Conservation (phyloP, 805 yeast genomes). For the Grigorovia yakushimaensis region DNA sequence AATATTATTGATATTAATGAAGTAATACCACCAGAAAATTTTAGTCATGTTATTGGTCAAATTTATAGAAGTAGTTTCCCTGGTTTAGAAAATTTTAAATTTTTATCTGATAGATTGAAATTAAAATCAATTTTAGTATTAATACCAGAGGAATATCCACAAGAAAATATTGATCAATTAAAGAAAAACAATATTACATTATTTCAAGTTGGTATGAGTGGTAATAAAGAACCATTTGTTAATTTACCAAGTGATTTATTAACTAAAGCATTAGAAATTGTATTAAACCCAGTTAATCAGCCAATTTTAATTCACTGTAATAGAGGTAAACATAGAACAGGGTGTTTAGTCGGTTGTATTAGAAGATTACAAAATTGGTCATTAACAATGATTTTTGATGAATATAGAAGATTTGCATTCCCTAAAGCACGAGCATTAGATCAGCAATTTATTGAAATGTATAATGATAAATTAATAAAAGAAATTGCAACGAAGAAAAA, state of each 20-base stretch:
- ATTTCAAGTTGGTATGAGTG: constrained; percentile 87
- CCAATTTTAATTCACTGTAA: constrained; percentile 93
- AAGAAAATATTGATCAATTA: constrained; percentile 58
- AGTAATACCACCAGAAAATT: constrained; percentile 73
- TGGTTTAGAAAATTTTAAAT: constrained; percentile 67
- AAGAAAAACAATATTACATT: constrained; percentile 51
- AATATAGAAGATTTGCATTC: constrained; percentile 85
- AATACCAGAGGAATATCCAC: constrained; percentile 88
- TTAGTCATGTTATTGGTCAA: constrained; percentile 66
- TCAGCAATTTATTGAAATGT: constrained; percentile 89
- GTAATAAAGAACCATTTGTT: constrained; percentile 92
- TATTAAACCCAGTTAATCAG: constrained; percentile 76
- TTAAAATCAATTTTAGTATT: constrained; percentile 72
- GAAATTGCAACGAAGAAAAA: constrained; percentile 40
- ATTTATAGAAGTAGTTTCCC: constrained; percentile 90
- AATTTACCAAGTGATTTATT: constrained; percentile 59
- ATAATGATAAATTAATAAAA: constrained; percentile 56
- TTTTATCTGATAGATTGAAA: constrained; percentile 44
- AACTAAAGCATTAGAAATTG: constrained; percentile 71
- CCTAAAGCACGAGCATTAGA: constrained; percentile 95
- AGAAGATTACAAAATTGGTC: constrained; percentile 89
- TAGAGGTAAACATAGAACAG: constrained; percentile 94
- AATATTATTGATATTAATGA: constrained; percentile 2
- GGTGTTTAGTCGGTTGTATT: constrained; percentile 89
- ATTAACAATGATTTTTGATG: constrained; percentile 87